A percentile compares a stretch with the other conserved stretches of the same genome.
Evolutionary conservation across 139 green algal species (phyloP).

Genomic region (Volvox africanus): DNA sequence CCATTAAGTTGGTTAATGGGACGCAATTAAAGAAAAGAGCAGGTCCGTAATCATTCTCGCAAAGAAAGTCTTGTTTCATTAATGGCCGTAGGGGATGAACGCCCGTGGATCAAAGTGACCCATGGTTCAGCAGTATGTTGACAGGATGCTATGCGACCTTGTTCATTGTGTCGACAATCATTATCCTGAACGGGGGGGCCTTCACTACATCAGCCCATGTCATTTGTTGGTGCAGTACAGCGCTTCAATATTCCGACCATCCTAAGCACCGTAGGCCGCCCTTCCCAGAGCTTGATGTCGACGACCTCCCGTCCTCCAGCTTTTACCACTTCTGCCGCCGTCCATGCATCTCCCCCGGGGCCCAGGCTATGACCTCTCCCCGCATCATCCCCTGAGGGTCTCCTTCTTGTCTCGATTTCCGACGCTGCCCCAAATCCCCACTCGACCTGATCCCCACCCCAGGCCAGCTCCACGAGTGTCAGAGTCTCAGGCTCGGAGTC

Average conservation of each 20-base stretch:
- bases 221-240: no score
- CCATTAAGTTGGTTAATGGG: no score
- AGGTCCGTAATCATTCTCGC: no score
- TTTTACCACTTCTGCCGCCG: neutral
- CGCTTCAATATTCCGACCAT: no score
- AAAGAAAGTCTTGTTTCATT: no score
- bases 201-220: no score
- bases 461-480: neutral
- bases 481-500: slow-evolving; percentile 11
- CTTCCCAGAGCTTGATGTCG: neutral
- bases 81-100: neutral
- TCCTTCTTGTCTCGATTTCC: neutral
- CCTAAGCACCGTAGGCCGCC: no score
- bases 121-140: neutral
- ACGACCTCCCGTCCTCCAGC: neutral
- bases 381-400: neutral
- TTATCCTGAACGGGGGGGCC: no score
- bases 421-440: neutral
- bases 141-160: no score
- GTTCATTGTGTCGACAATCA: no score
- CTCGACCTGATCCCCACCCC: neutral
- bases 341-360: neutral
- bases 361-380: neutral
- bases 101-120: neutral
- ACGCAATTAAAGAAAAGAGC: no score